Evolutionary conservation across 148 eudicot species (phyloP).

Genomic region (Linanthus parryae): DNA sequence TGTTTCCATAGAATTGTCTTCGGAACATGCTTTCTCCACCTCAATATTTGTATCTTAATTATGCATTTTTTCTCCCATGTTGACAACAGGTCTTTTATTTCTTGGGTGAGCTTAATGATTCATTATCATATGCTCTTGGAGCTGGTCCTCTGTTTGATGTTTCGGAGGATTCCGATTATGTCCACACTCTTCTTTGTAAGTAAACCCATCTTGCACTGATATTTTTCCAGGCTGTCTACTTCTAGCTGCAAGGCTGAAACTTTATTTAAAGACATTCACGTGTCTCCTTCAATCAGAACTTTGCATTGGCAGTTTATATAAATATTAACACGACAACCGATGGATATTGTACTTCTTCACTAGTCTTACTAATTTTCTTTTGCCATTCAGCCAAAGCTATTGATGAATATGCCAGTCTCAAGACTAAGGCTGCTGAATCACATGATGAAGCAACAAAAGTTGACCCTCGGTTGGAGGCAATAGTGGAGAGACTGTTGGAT

Average conservation of each 20-base stretch:
- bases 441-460: conserved; percentile 47
- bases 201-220: neutral
- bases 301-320: no score
- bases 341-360: neutral
- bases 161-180: conserved; percentile 94
- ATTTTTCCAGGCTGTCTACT: neutral
- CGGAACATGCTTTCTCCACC: neutral
- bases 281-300: no score
- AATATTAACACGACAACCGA: neutral
- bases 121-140: conserved; percentile 96
- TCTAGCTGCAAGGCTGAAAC: no score
- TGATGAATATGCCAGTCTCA: conserved; percentile 86
- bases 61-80: neutral
- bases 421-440: conserved; percentile 69
- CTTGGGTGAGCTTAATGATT: conserved; percentile 82
- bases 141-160: conserved; percentile 92
- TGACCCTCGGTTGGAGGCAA: conserved; percentile 91
- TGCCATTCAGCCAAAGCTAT: conserved; percentile 74
- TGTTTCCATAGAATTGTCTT: no score
- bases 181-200: conserved; percentile 87
- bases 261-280: no score
- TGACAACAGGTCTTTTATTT: conserved; percentile 68
- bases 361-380: neutral
- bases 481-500: conserved; percentile 94
- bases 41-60: neutral